Percentiles rank a stretch among this genome's conserved stretches.
Evolutionary conservation across 768 basidiomycete species (phyloP).

Genomic region (Psilocybe tampanensis): DNA sequence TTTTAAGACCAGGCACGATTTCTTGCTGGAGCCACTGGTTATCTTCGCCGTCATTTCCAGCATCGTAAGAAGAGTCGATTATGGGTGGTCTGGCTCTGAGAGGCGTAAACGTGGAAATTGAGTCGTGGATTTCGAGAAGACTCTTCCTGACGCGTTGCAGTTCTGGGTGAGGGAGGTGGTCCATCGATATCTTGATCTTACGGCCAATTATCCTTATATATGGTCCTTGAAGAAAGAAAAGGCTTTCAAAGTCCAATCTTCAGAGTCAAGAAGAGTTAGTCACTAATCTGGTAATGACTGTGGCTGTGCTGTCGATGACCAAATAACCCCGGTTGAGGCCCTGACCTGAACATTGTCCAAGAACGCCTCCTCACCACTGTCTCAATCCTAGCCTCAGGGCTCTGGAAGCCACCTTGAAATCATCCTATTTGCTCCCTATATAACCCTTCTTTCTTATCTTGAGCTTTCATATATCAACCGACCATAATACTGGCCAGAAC

Average conservation of each 20-base stretch:
- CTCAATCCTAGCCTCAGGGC: neutral
- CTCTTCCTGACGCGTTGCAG: slow-evolving; percentile 30
- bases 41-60: slow-evolving; percentile 34
- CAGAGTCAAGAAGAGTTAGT: too few relatives aligned
- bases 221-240: too few relatives aligned
- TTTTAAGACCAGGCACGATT: slow-evolving; percentile 46
- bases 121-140: slow-evolving; percentile 36
- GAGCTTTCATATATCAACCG: neutral
- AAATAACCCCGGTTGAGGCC: neutral
- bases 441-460: neutral
- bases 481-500: neutral
- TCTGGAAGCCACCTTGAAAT: neutral
- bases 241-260: too few relatives aligned
- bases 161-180: slow-evolving; percentile 28
- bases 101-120: slow-evolving; percentile 41
- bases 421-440: neutral
- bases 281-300: neutral
- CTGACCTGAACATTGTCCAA: slow-evolving; percentile 6
- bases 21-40: slow-evolving; percentile 45
- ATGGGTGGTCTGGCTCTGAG: slow-evolving; percentile 41
- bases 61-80: slow-evolving; percentile 45
- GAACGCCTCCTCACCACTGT: slow-evolving; percentile 2
- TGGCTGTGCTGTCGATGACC: neutral
- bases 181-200: neutral
- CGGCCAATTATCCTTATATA: too few relatives aligned